Evolutionary conservation across 192 early-diverging fungal species (phyloP).

Genomic region (Geranomyces variabilis): DNA sequence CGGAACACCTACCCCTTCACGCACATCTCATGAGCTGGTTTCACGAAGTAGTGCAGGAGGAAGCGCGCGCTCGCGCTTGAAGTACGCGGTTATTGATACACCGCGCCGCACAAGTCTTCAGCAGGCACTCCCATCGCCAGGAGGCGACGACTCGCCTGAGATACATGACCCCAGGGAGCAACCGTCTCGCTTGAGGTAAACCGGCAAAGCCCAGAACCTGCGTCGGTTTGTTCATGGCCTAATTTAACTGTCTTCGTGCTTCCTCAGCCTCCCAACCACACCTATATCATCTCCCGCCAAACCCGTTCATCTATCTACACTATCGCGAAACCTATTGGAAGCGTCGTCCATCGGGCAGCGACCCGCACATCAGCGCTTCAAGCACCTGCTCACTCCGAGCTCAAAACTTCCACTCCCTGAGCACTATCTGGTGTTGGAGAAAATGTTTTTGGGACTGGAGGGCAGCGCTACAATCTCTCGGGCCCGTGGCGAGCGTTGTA

Average conservation of each 20-base stretch:
- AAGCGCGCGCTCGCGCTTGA: neutral
- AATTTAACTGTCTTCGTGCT: neutral
- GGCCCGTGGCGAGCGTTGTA: slow-evolving; percentile 27
- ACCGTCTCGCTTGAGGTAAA: neutral
- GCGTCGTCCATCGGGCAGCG: neutral
- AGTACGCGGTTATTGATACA: neutral
- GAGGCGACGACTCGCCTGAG: neutral
- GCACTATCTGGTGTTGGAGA: slow-evolving; percentile 28
- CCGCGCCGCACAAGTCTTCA: neutral
- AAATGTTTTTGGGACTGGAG: slow-evolving; percentile 44
- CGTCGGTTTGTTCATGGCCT: neutral
- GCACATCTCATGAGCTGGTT: neutral
- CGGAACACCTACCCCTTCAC: neutral
- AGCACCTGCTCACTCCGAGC: slow-evolving; percentile 17
- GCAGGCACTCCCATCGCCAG: neutral
- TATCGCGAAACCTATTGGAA: neutral
- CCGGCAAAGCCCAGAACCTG: neutral
- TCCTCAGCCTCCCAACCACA: slow-evolving; percentile 5
- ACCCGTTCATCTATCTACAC: neutral
- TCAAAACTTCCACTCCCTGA: slow-evolving; percentile 31
- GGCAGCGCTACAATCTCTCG: slow-evolving; percentile 31
- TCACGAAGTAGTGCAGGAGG: neutral
- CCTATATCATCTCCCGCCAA: slow-evolving; percentile 4
- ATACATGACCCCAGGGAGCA: slow-evolving; percentile 6
- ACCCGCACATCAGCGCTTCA: slow-evolving; percentile 23